Percentiles rank a stretch among this genome's conserved stretches.
phyloP scores from a whole-genome alignment of 2,329 filamentous ascomycete genomes.

The Trichoderma asperellum region DNA sequence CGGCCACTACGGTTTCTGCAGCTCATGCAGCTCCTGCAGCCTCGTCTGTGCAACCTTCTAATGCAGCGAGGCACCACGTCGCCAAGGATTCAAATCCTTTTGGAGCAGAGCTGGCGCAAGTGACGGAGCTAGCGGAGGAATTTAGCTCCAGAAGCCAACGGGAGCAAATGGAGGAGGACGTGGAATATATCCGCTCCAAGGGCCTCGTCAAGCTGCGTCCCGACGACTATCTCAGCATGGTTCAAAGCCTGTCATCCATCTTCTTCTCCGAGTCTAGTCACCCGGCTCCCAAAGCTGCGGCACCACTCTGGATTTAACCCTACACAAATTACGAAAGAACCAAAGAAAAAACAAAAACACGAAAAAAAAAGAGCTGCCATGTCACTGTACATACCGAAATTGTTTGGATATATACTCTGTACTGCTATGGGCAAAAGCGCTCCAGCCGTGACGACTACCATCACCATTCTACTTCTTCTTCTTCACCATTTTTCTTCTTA shows the following conservation, averaged over 20 bases:
- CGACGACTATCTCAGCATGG: slow-evolving; percentile 82
- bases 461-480: background rate
- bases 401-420: slow-evolving; percentile 14
- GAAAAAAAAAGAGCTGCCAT: background rate
- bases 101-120: slow-evolving; percentile 85
- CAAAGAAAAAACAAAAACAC: background rate
- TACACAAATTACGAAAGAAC: background rate
- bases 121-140: slow-evolving; percentile 91
- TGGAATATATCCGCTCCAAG: slow-evolving; percentile 67
- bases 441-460: background rate
- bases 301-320: slow-evolving; percentile 55
- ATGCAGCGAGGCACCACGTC: slow-evolving; percentile 44
- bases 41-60: slow-evolving; percentile 41
- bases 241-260: slow-evolving; percentile 68
- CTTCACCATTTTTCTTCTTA: background rate
- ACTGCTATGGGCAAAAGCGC: background rate
- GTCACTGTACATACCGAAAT: slow-evolving; percentile 17
- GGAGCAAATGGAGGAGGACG: slow-evolving; percentile 67
- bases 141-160: slow-evolving; percentile 66
- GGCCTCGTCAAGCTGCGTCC: slow-evolving; percentile 76
- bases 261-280: slow-evolving; percentile 56
- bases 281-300: slow-evolving; percentile 40
- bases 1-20: background rate
- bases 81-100: slow-evolving; percentile 69
- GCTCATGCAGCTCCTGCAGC: slow-evolving; percentile 37